These are phyloP conservation scores for Limonomyces culmigenus DNA, from an alignment of 1,284 basidiomycete genomes.

Conservation along the genomic window DNA sequence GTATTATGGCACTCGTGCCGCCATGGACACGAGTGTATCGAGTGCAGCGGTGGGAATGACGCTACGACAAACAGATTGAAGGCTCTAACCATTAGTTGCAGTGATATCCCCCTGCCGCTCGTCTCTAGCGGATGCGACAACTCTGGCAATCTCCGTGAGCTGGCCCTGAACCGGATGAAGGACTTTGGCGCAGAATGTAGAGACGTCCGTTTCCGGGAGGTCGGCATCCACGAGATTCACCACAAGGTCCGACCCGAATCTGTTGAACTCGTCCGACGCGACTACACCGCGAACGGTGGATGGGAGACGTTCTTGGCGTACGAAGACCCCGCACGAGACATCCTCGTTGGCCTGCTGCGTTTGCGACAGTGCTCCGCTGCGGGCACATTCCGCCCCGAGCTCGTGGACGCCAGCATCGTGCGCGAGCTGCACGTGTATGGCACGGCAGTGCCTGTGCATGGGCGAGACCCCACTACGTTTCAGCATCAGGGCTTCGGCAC, in stretches of 20 bases:
- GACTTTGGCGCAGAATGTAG: constrained; percentile 97
- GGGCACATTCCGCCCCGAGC: constrained; percentile 90
- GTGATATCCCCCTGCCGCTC: constrained; percentile 91
- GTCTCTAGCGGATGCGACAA: constrained; percentile 97
- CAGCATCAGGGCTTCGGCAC: constrained; percentile 98
- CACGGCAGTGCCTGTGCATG: constrained; percentile 94
- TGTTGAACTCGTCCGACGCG: constrained; percentile 90
- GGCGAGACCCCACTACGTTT: constrained; percentile 94
- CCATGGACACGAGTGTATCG: constrained; percentile 99
- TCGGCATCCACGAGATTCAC: constrained; percentile 98
- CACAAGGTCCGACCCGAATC: constrained; percentile 93
- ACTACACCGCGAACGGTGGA: constrained; percentile 94
- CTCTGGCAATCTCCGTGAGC: constrained; percentile 88
- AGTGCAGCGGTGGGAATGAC: constrained; percentile 62
- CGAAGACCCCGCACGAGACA: constrained; percentile 94
- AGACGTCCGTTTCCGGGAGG: constrained; percentile 95
- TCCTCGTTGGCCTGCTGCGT: constrained; percentile 86
- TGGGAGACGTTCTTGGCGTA: constrained; percentile 99
- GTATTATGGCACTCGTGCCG: constrained; percentile 92
- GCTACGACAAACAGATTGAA: background rate
- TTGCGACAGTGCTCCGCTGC: constrained; percentile 92
- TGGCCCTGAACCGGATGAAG: constrained; percentile 95
- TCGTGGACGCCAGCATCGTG: constrained; percentile 87
- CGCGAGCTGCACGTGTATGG: constrained; percentile 98
- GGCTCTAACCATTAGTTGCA: constrained; percentile 16